These are phyloP conservation scores for Nissolia schottii DNA, from an alignment of 306 rosid species.

Conservation along the genomic window DNA sequence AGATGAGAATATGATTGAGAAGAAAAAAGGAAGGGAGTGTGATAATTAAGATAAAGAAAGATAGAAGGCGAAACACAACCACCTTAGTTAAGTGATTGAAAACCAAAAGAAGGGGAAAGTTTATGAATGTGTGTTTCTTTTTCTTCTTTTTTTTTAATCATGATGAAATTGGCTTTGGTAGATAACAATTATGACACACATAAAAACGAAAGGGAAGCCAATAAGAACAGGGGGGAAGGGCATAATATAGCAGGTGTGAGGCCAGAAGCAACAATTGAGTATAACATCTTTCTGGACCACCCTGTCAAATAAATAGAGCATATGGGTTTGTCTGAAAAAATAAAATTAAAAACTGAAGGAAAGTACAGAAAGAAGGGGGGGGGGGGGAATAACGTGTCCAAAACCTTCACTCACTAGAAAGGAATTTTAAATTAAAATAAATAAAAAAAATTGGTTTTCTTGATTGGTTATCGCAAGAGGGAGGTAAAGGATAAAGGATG, in stretches of 20 bases:
- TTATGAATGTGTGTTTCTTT: slow-evolving; percentile 29
- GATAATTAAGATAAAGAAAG: not conserved
- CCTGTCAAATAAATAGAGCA: slow-evolving; percentile 45
- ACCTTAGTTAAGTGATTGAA: slow-evolving; percentile 9
- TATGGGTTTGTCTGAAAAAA: slow-evolving; percentile 45
- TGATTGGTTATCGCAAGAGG: slow-evolving; percentile 69
- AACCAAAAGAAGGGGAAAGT: not conserved
- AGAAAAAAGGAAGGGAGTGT: not conserved
- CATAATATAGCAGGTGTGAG: slow-evolving; percentile 37
- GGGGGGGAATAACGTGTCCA: slow-evolving; percentile 38
- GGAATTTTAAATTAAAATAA: slow-evolving; percentile 21
- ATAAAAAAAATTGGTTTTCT: slow-evolving; percentile 34
- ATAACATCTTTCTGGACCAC: slow-evolving; percentile 47
- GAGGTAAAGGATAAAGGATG: slow-evolving; percentile 75
- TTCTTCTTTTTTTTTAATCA: too few species aligned
- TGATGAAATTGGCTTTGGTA: slow-evolving; percentile 37
- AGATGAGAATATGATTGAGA: not conserved
- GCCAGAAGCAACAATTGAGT: slow-evolving; percentile 32
- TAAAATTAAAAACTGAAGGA: slow-evolving; percentile 9
- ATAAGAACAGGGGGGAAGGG: slow-evolving; percentile 42
- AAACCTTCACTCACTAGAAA: slow-evolving; percentile 47
- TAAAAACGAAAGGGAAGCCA: slow-evolving; percentile 40
- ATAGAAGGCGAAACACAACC: not conserved
- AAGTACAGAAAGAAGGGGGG: not conserved
- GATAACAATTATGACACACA: slow-evolving; percentile 38